Evolutionary conservation across 352 stramenopile species (phyloP).

Genomic region (Pythium coloratum): DNA sequence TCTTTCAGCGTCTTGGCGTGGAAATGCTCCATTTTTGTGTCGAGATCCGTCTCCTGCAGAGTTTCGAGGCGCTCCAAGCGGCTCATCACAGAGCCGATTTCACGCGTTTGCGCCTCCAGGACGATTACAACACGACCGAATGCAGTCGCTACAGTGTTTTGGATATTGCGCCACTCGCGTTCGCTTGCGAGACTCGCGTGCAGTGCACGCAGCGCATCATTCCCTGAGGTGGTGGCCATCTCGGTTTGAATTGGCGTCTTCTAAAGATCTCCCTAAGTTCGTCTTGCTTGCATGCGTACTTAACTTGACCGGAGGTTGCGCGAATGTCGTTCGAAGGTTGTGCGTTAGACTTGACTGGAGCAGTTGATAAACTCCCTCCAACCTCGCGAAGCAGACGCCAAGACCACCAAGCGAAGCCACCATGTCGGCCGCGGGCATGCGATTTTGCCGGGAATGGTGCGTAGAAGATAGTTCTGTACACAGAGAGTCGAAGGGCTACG

Average conservation of each 20-base stretch:
- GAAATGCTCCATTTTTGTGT: not conserved
- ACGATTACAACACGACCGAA: constrained; percentile 43
- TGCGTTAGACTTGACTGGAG: constrained; percentile 1
- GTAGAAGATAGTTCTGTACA: constrained; percentile 21
- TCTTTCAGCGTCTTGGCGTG: not conserved
- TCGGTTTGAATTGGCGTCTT: constrained; percentile 1
- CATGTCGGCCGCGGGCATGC: constrained; percentile 84
- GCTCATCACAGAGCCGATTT: constrained; percentile 20
- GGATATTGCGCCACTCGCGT: constrained; percentile 67
- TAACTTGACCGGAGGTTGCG: not conserved
- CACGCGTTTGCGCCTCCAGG: constrained; percentile 36
- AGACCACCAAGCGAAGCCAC: constrained; percentile 17
- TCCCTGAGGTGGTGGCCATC: not conserved
- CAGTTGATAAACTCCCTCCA: constrained; percentile 19
- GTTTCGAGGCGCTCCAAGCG: constrained; percentile 23
- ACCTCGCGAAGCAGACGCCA: constrained; percentile 1
- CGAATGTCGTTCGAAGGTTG: constrained; percentile 23
- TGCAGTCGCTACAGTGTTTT: constrained; percentile 43
- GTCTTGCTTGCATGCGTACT: not conserved
- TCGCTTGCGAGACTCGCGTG: constrained; percentile 37
- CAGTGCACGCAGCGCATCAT: constrained; percentile 16
- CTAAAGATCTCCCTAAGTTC: constrained; percentile 24
- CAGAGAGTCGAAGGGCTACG: too few species aligned
- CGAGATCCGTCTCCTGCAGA: not conserved
- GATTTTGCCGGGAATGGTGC: constrained; percentile 88